Conservation (phyloP, 495 filamentous ascomycete genomes). For the Lepraria neglecta region DNA sequence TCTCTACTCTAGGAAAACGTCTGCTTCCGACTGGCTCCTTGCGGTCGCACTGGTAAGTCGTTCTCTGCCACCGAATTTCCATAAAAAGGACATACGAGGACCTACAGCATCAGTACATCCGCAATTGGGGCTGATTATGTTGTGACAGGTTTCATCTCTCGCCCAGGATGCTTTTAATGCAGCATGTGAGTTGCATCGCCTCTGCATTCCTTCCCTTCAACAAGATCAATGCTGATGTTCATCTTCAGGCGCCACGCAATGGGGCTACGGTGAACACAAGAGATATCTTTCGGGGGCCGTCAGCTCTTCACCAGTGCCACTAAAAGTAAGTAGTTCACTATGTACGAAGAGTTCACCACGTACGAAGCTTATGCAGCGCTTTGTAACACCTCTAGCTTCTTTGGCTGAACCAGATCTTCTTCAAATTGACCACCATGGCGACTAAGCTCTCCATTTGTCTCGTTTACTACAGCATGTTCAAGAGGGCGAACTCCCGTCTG, state of each 20-base stretch:
- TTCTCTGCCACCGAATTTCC: background rate
- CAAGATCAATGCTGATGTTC: background rate
- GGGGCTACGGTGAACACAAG: slow-evolving; percentile 16
- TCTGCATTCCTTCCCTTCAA: background rate
- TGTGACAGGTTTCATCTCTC: slow-evolving; percentile 6
- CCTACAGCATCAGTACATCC: background rate
- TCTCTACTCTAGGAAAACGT: slow-evolving; percentile 3
- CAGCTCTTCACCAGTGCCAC: slow-evolving; percentile 1
- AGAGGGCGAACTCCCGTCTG: slow-evolving; percentile 2
- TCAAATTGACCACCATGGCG: slow-evolving; percentile 12
- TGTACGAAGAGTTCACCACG: too few relatives aligned
- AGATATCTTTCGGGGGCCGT: background rate
- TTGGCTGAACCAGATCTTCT: slow-evolving; percentile 22
- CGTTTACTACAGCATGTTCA: slow-evolving; percentile 19
- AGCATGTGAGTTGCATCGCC: slow-evolving; percentile 3
- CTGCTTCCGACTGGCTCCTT: slow-evolving; percentile 9
- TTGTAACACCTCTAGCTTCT: slow-evolving; percentile 6
- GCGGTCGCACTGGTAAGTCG: slow-evolving; percentile 5
- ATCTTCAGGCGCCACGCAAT: slow-evolving; percentile 1
- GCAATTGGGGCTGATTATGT: background rate
- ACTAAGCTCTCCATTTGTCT: slow-evolving; percentile 22
- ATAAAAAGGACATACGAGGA: background rate
- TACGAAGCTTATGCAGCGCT: background rate
- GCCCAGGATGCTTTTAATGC: slow-evolving; percentile 9
- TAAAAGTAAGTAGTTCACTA: slow-evolving; percentile 5